Conservation (phyloP, 371 early-diverging fungal species). For the Syncephalastrum racemosum region DNA sequence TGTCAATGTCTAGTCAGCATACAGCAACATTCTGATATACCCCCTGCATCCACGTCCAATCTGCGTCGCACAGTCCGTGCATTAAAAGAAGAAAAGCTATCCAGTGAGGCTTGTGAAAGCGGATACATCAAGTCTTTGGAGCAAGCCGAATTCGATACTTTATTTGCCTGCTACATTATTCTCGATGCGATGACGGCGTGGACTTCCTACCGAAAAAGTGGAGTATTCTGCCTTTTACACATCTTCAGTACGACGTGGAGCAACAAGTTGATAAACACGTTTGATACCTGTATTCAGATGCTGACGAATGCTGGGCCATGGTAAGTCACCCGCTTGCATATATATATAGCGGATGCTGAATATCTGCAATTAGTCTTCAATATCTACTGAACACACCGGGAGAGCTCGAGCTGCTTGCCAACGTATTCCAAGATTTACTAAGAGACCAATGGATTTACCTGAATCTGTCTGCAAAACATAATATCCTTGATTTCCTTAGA, state of each 20-base stretch:
- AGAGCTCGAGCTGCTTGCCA: slow-evolving; percentile 7
- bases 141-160: slow-evolving; percentile 2
- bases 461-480: no score
- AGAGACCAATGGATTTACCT: no score
- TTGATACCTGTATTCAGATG: slow-evolving; percentile 23
- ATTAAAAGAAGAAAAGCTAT: no score
- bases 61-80: no score
- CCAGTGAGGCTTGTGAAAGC: no score
- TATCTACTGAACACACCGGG: slow-evolving; percentile 1
- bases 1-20: no score
- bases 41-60: no score
- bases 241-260: slow-evolving; percentile 20
- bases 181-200: slow-evolving; percentile 25
- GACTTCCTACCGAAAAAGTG: slow-evolving; percentile 10
- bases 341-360: background rate
- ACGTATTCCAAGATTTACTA: slow-evolving; percentile 16
- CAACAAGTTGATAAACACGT: slow-evolving; percentile 19
- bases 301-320: slow-evolving; percentile 26
- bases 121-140: no score
- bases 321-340: slow-evolving; percentile 13
- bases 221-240: slow-evolving; percentile 2
- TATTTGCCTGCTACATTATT: slow-evolving; percentile 28
- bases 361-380: slow-evolving; percentile 1
- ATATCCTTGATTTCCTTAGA: no score
- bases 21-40: no score